Evolutionary conservation across 768 basidiomycete species (phyloP).

Genomic region (Thelephora ganbajun): DNA sequence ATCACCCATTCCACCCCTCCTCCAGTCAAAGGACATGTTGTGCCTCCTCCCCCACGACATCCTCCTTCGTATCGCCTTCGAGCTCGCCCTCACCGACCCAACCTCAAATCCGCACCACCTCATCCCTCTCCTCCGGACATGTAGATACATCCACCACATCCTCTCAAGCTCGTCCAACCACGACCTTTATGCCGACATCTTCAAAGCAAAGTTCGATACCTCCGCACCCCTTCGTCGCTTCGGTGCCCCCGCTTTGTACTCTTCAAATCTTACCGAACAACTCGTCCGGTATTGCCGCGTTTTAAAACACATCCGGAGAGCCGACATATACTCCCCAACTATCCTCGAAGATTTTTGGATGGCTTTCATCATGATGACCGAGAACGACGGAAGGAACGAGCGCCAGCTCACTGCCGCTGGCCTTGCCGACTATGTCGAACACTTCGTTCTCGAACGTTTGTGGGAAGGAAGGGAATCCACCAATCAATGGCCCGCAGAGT

Average conservation of each 20-base stretch:
- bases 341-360: slow-evolving; percentile 29
- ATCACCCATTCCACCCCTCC: slow-evolving; percentile 1
- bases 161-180: slow-evolving; percentile 20
- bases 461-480: slow-evolving; percentile 22
- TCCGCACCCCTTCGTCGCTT: slow-evolving; percentile 39
- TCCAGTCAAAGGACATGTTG: slow-evolving; percentile 12
- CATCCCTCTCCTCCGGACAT: slow-evolving; percentile 34
- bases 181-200: slow-evolving; percentile 39
- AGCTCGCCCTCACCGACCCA: slow-evolving; percentile 25
- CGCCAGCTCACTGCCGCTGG: slow-evolving; percentile 38
- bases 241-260: slow-evolving; percentile 23
- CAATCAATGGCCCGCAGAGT: slow-evolving; percentile 48
- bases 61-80: slow-evolving; percentile 37
- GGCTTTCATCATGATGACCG: slow-evolving; percentile 41
- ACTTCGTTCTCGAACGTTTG: slow-evolving; percentile 30
- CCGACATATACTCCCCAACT: slow-evolving; percentile 15
- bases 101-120: slow-evolving; percentile 34
- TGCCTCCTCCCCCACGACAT: slow-evolving; percentile 26
- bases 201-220: slow-evolving; percentile 40
- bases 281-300: slow-evolving; percentile 24
- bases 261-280: slow-evolving; percentile 20
- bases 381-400: slow-evolving; percentile 56
- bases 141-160: slow-evolving; percentile 21
- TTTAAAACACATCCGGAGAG: slow-evolving; percentile 17
- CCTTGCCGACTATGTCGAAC: slow-evolving; percentile 30